Base-by-base conservation (phyloP, 306 rosid species). In the Castanospermum australe region DNA sequence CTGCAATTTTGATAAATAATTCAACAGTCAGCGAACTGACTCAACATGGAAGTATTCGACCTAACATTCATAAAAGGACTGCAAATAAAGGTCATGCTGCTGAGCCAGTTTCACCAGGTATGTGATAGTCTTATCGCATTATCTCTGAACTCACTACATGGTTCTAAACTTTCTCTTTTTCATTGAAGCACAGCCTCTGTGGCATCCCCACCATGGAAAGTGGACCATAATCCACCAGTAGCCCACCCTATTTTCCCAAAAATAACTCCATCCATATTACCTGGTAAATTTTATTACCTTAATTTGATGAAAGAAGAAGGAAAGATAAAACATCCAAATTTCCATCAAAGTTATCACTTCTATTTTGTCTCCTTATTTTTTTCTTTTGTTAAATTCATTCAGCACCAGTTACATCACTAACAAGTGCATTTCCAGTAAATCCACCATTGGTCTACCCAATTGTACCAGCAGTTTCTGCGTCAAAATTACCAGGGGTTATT, bases 321-420 rank as follows among this genome's bases (percentile, higher is more conserved):
- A 15, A 45, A 32, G 44, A 36, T 17, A 57, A 25, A 71, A 63
- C 20, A 44, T 42, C 5, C 28, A 21, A 48, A 36, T 17, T 57
- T 6, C 33, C 22, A 44, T 67, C 22, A 0, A 2, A 18, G 44
- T 54, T 69, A 12, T n/a, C 62, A 59, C 47, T 75, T 80, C 5
- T 21, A 63, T 21, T 73, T 61, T 47, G 47, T 73, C 68, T 45
- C 42, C 44, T 56, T 47, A 5, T 59, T 48, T 33, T 33, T 66
- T 60, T 65, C 42, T 68, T 50, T 65, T 52, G 20, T 62, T 71
- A 56, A 63, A 56, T 71, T 67, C 42, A 38, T 64, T 62, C 82
- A 89, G 89, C 38, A 22, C 87, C 86, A 45, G 79, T 62, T 48
- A 75, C 77, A 63, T 67, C 89, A 55, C 87, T 91, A 62, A 41